Evolutionary conservation across 208 protist species (phyloP), one percentile per base, ranked within the genome.

Genomic region (Acanthamoeba castellanii): DNA sequence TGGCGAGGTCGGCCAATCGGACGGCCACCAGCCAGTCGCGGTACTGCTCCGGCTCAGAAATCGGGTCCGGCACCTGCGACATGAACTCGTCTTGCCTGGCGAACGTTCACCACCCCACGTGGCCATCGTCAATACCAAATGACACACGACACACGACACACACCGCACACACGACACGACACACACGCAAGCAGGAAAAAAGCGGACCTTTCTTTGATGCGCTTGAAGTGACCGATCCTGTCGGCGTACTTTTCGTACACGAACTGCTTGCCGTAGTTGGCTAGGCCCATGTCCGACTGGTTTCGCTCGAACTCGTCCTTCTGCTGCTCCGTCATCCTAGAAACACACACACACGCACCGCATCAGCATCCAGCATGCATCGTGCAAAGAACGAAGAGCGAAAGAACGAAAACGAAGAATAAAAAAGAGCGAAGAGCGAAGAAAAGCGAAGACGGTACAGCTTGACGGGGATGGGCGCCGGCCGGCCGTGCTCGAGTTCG

Each of bases 221-320:
- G 84, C 59, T 68, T 91, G 84, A 91, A 91, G 84, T 91, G 84
- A n/a, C 25, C 59, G 20, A 91, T 91, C n/a, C 55, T 30, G 55
- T 91, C 84, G 50, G 42, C 20, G 18, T 37, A 68, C 47, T 64
- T 70, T 45, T 91, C 84, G n/a, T 91, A 91, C 37, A 66, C 47
- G 22, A 91, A 91, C 50, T 72, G 27, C 37, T 7, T 18, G 59
- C 84, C 84, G 8, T 91, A 91, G 52, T 14, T 6, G 30, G 27
- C 55, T 6, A 91, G 52, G 18, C 84, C 84, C n/a, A 34, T 13
- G 50, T 91, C 84, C 18, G 11, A 37, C 50, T 91, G 84, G 13
- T 18, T 45, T 18, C 59, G 57, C 59, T 91, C 84, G 34, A 91
- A 72, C 30, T 30, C 52, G 18, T 64, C 84, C 84, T 91, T 91